A percentile compares a stretch with the other conserved stretches of the same genome.
Conservation (phyloP, 371 early-diverging fungal genomes). For the Syncephalastrum contaminatum region DNA sequence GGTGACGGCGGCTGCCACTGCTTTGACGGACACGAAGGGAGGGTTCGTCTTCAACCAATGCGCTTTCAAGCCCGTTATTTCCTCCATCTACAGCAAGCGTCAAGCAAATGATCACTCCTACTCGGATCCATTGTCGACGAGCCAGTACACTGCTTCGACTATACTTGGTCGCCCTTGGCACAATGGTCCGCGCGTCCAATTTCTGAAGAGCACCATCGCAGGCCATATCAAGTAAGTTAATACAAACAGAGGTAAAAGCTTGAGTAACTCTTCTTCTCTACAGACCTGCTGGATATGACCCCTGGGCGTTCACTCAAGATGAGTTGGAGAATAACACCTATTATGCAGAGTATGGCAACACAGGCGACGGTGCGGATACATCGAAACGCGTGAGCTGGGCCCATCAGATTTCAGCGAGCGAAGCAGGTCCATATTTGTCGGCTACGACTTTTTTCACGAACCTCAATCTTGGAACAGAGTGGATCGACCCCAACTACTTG, state of each 20-base stretch:
- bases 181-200: conserved; percentile 7
- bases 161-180: conserved; percentile 17
- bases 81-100: conserved; percentile 12
- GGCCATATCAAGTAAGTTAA: conserved; percentile 13
- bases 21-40: conserved; percentile 4
- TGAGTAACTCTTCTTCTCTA: background rate
- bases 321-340: conserved; percentile 7
- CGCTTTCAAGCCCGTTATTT: conserved; percentile 11
- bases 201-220: conserved; percentile 9
- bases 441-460: conserved; percentile 9
- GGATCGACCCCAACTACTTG: conserved; percentile 12
- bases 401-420: conserved; percentile 4
- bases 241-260: too few species aligned
- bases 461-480: conserved; percentile 5
- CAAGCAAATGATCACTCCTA: conserved; percentile 16
- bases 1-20: conserved; percentile 9
- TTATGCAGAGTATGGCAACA: conserved; percentile 14
- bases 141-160: conserved; percentile 2
- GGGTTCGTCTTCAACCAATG: conserved; percentile 10
- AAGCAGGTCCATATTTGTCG: conserved; percentile 7
- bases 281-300: conserved; percentile 11
- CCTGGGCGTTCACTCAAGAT: conserved; percentile 13
- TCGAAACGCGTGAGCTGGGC: conserved; percentile 13
- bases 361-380: conserved; percentile 12
- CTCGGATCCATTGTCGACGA: conserved; percentile 6